Evolutionary conservation across 2,329 filamentous ascomycete species (phyloP), one percentile per base, ranked within the genome.

Genomic region (Aureobasidium sp.): DNA sequence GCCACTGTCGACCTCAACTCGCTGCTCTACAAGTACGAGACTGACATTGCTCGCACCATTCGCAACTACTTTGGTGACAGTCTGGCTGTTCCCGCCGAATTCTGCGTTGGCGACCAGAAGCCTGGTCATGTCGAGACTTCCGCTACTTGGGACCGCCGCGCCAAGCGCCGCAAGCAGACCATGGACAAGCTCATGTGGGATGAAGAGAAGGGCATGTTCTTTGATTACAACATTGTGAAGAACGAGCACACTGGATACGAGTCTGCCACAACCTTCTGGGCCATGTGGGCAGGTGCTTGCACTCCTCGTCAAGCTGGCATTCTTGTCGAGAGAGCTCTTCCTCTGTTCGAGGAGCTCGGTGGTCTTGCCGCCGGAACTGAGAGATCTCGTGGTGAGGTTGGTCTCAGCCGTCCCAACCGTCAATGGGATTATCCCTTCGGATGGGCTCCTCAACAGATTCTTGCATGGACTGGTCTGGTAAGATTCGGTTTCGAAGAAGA

Each of bases 391-490:
- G 93, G 93, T 35, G 74, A 77, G 27, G 75, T 95, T 57, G 84
- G 86, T 11, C 71, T 96, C 34, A 81, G 90, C 61, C 80, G 91
- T 42, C 93, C 93, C 6, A 97, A 96, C 69, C 83, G 93, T 61
- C 93, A 98, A 68, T 98, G 93, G 93, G 93, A 98, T 68, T 97
- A 90, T 67, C 93, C 93, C 0, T 97, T 93, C 66, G 93, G 93
- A 56, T 98, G 93, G 93, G 93, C 93, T 53, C 93, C 93, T 27
- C 93, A 98, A 75, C 93, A 98, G 74, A 97, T 98, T 74, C 81
- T 98, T 37, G 91, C 93, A 1, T 98, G 93, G 93, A 90, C 88
- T 1, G 93, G 90, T 2, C 75, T 98, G 55, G 80, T 90, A 63
- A 85, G 90, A 16, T 98, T 97, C 66, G 90, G 90, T 52, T 97